A percentile compares a stretch with the other conserved stretches of the same genome.
Evolutionary conservation across 1,284 basidiomycete species (phyloP).

Genomic region (Sparassis latifolia): DNA sequence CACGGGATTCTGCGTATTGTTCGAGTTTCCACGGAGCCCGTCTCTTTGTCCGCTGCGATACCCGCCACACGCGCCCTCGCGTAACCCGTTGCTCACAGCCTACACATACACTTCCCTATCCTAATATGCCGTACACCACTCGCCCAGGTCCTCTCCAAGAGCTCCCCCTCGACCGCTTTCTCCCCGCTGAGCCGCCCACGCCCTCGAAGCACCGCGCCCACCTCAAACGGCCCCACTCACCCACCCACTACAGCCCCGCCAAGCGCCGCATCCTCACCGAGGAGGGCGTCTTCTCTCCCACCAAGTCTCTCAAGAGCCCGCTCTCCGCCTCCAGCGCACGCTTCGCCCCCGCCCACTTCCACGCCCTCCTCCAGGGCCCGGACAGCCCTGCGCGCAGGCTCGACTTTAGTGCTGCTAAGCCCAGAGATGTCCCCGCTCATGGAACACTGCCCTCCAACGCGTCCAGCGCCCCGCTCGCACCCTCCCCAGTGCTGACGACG

Average conservation of each 20-base stretch:
- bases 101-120: too few species aligned
- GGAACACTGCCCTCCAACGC: neutral
- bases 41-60: too few species aligned
- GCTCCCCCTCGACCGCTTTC: slow-evolving; percentile 50
- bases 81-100: too few species aligned
- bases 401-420: slow-evolving; percentile 35
- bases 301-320: slow-evolving; percentile 33
- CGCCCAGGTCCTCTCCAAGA: slow-evolving; percentile 33
- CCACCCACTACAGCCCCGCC: slow-evolving; percentile 47
- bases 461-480: neutral
- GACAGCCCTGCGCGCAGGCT: slow-evolving; percentile 41
- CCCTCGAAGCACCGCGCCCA: slow-evolving; percentile 19
- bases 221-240: slow-evolving; percentile 52
- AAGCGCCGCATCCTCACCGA: slow-evolving; percentile 63
- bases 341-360: slow-evolving; percentile 21
- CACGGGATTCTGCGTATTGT: too few species aligned
- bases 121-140: too few species aligned
- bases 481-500: neutral
- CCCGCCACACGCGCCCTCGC: too few species aligned
- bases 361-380: slow-evolving; percentile 27
- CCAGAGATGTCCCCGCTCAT: neutral
- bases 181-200: slow-evolving; percentile 11
- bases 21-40: too few species aligned
- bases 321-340: slow-evolving; percentile 17
- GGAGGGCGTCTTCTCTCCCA: slow-evolving; percentile 42